phyloP scores from a whole-genome alignment of 257 asterid species.

The Solanum habrochaites region DNA sequence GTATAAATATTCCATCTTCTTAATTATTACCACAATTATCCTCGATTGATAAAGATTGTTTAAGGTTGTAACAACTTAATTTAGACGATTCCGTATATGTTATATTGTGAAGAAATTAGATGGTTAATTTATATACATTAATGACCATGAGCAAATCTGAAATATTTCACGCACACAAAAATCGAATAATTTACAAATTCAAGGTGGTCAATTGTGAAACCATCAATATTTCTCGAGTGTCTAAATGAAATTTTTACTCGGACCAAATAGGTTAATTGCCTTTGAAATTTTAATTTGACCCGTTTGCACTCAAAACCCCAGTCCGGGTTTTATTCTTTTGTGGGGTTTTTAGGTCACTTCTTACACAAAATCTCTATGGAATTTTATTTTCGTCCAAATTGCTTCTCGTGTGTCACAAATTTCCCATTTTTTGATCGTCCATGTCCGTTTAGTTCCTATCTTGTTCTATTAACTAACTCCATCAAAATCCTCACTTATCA shows the following conservation, averaged over 20 bases:
- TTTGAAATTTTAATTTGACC: not conserved
- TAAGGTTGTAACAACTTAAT: too few relatives aligned
- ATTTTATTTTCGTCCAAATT: not conserved
- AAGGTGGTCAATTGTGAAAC: not conserved
- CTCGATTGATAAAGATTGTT: too few relatives aligned
- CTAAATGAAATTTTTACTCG: not conserved
- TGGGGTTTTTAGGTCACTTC: not conserved
- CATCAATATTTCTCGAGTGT: not conserved
- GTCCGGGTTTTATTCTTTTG: not conserved
- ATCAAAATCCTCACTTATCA: not conserved
- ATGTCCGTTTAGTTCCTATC: not conserved
- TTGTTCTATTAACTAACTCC: not conserved
- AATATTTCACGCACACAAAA: not conserved
- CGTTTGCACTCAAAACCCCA: not conserved
- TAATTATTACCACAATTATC: too few relatives aligned
- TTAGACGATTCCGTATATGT: too few relatives aligned
- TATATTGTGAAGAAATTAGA: too few relatives aligned
- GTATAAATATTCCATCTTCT: too few relatives aligned
- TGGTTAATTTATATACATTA: too few relatives aligned
- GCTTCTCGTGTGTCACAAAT: not conserved
- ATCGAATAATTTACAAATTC: not conserved
- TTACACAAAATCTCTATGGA: not conserved
- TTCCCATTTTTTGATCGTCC: not conserved
- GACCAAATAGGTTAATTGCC: not conserved
- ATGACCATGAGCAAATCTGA: too few relatives aligned